Conservation (phyloP, 2,329 filamentous ascomycete genomes). For the Septoria petroselini region DNA sequence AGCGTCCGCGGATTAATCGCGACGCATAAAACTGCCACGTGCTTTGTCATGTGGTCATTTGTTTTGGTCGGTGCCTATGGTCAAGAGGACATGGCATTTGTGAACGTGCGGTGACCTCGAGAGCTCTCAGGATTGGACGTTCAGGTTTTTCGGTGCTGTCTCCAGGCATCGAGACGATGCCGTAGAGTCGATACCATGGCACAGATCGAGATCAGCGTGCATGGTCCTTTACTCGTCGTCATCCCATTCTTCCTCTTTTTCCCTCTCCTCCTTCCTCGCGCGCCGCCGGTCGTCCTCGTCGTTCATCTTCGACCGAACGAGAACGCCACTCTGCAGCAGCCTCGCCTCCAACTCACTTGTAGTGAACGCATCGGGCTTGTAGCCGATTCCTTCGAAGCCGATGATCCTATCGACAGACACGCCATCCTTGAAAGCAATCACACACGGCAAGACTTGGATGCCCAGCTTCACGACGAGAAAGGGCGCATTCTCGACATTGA, state of each 20-base stretch:
- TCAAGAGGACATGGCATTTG: no score
- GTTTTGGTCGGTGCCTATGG: no score
- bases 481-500: conserved; percentile 59
- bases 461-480: conserved; percentile 58
- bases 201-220: no score
- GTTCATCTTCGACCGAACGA: conserved; percentile 52
- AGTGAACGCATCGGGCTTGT: conserved; percentile 53
- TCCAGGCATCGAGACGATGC: no score
- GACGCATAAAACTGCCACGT: no score
- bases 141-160: not conserved
- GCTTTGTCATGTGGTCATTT: no score
- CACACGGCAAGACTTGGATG: conserved; percentile 57
- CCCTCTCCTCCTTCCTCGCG: conserved; percentile 31
- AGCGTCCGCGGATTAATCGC: not conserved
- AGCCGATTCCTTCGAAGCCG: conserved; percentile 58
- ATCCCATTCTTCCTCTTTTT: conserved; percentile 45
- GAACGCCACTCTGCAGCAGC: conserved; percentile 51
- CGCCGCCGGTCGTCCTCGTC: conserved; percentile 43
- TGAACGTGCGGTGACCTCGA: no score
- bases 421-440: conserved; percentile 57
- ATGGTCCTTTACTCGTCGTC: conserved; percentile 40
- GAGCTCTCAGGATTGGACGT: no score
- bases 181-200: no score
- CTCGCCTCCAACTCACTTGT: conserved; percentile 54
- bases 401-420: conserved; percentile 55